Evolutionary conservation across 2,329 filamentous ascomycete species (phyloP), one percentile per base, ranked within the genome.

Genomic region (Pseudogymnoascus sp.): DNA sequence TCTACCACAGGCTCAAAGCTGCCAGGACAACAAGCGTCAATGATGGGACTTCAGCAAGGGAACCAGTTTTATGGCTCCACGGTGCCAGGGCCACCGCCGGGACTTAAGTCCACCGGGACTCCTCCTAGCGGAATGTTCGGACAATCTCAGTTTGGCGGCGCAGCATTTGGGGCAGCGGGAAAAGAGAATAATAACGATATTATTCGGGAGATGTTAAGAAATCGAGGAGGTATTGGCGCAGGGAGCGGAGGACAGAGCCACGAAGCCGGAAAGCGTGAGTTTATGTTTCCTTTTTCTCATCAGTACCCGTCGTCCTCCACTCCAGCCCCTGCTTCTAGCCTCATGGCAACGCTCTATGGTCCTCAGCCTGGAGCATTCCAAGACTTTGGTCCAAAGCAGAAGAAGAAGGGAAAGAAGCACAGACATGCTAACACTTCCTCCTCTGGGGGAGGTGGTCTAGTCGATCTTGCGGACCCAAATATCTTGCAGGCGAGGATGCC

Each of bases 351-450:
- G 84, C 90, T 94, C 83, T 95, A 95, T 82, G 90, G 89, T 80
- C 83, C 86, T 76, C 89, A 90, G 81, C 81, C 89, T 82, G 90
- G 89, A 82, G 85, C 86, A 80, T 91, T 91, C 81, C 90, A 92
- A 87, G 92, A 96, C 77, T 87, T 88, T 81, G 89, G 89, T 81
- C 88, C 90, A 81, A 95, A 96, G 88, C 92, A 95, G 86, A 96
- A 96, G 89, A 97, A 96, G 87, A 96, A 96, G 91, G 92, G 92
- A 83, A 97, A 96, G 87, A 97, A 97, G 91, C 93, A 97, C 85
- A 95, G 92, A 88, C 92, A 97, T 88, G 93, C 92, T 94, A 96
- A 97, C 91, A 97, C 93, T 93, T 96, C 92, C 90, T 97, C 93
- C 87, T 96, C 92, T 87, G 90, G 90, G 83, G 92, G 92, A 86